These are phyloP conservation scores for Emiliania huxleyi DNA, from an alignment of 78 protist species.

Conservation along the genomic window DNA sequence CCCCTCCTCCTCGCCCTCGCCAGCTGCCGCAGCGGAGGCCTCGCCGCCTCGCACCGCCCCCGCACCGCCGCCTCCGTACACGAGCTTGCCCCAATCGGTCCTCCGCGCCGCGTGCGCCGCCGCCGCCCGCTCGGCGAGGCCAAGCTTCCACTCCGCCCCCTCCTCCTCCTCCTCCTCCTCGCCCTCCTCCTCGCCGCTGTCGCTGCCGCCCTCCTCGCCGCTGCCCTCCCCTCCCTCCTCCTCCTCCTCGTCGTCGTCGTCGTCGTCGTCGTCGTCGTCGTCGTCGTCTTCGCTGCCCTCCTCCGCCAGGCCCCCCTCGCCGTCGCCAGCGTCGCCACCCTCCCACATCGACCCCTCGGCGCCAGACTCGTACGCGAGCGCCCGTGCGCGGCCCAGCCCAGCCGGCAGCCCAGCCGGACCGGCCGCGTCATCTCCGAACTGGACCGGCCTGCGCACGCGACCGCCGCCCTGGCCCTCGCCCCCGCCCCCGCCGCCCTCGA, in stretches of 20 bases:
- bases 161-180: too few relatives aligned
- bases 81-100: neutral
- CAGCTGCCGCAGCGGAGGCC: neutral
- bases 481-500: constrained; percentile 40
- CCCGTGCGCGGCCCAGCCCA: neutral
- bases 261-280: constrained; percentile 30
- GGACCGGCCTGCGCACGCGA: neutral
- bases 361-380: neutral
- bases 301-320: neutral
- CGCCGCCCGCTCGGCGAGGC: neutral
- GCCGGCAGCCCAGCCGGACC: constrained; percentile 33
- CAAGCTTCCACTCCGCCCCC: neutral
- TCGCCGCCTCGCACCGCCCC: neutral
- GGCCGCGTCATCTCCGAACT: neutral
- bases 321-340: constrained; percentile 35
- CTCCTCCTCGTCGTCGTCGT: constrained; percentile 64
- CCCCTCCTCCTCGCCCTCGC: neutral
- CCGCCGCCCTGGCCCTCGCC: neutral
- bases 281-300: neutral
- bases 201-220: too few relatives aligned
- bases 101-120: neutral
- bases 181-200: too few relatives aligned
- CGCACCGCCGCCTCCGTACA: neutral
- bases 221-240: too few relatives aligned
- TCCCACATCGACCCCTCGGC: neutral